phyloP scores from a whole-genome alignment of 345 rosid genomes.

The Gossypium bickii region DNA sequence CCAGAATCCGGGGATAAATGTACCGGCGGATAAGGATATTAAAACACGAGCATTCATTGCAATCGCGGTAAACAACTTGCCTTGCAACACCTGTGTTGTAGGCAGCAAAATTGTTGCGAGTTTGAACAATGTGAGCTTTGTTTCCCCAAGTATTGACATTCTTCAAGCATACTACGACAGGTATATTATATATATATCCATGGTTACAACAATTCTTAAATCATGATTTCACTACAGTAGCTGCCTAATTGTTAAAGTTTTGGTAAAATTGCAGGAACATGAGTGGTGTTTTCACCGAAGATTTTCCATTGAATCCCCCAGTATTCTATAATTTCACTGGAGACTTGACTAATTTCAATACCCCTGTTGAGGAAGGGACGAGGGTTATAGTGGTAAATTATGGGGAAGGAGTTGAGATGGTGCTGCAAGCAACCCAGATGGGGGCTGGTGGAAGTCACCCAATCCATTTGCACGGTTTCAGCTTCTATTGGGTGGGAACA shows the following conservation, averaged over 20 bases:
- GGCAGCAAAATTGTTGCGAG: not conserved
- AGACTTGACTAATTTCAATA: not conserved
- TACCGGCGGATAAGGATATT: not conserved
- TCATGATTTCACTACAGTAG: not conserved
- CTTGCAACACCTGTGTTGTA: not conserved
- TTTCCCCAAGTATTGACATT: constrained; percentile 15
- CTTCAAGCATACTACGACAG: constrained; percentile 1
- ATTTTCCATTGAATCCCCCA: constrained; percentile 20
- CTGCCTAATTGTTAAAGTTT: not conserved
- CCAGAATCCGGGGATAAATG: not conserved
- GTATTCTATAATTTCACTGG: constrained; percentile 19
- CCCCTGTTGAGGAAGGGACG: not conserved
- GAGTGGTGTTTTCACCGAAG: constrained; percentile 12
- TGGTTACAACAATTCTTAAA: not conserved
- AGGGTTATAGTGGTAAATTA: constrained; percentile 24
- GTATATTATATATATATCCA: not conserved
- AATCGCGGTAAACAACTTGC: constrained; percentile 15
- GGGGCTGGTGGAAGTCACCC: constrained; percentile 28
- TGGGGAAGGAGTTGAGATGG: constrained; percentile 25
- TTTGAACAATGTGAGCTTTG: not conserved
- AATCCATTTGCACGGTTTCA: constrained; percentile 34
- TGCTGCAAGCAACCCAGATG: constrained; percentile 24
- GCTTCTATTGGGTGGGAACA: constrained; percentile 26
- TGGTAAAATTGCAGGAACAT: not conserved
- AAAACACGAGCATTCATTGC: not conserved